These are phyloP conservation scores for Tripterygium wilfordii DNA, from an alignment of 177 flowering plant species.

Conservation along the genomic window DNA sequence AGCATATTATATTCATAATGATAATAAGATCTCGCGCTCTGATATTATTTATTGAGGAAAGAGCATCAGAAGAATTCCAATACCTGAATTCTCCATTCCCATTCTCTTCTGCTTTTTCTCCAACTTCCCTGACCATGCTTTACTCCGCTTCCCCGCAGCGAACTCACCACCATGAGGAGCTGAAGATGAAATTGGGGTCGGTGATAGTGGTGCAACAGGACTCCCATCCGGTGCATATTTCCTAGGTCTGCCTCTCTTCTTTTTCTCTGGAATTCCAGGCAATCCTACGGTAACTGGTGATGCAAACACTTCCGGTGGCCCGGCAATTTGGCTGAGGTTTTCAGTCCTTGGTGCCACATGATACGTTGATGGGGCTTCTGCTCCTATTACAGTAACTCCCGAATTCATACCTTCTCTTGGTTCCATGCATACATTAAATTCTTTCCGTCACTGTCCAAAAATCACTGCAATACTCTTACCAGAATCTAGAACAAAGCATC, in stretches of 20 bases:
- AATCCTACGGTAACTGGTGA: conserved; percentile 19
- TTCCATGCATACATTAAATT: conserved; percentile 28
- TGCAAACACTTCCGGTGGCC: conserved; percentile 8
- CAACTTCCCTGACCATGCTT: conserved; percentile 12
- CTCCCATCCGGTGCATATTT: conserved; percentile 47
- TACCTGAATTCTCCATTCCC: conserved; percentile 30
- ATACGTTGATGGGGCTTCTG: conserved; percentile 48
- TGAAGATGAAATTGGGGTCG: conserved; percentile 41
- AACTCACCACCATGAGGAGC: conserved; percentile 27
- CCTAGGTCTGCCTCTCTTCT: conserved; percentile 60
- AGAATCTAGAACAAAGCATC: not conserved
- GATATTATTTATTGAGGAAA: too few species aligned
- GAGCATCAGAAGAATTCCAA: too few species aligned
- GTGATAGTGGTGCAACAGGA: conserved; percentile 21
- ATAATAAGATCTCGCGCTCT: too few species aligned
- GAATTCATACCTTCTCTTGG: conserved; percentile 24
- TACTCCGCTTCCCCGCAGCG: conserved; percentile 20
- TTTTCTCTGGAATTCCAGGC: conserved; percentile 24
- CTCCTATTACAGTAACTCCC: conserved; percentile 38
- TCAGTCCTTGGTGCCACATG: conserved; percentile 37
- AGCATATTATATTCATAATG: too few species aligned
- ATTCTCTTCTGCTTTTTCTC: conserved; percentile 25
- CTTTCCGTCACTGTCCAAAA: not conserved
- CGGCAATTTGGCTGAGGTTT: conserved; percentile 14
- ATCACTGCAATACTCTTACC: too few species aligned